Evolutionary conservation across 208 protist genomes (phyloP).

Genomic region (Crithidia bombi): DNA sequence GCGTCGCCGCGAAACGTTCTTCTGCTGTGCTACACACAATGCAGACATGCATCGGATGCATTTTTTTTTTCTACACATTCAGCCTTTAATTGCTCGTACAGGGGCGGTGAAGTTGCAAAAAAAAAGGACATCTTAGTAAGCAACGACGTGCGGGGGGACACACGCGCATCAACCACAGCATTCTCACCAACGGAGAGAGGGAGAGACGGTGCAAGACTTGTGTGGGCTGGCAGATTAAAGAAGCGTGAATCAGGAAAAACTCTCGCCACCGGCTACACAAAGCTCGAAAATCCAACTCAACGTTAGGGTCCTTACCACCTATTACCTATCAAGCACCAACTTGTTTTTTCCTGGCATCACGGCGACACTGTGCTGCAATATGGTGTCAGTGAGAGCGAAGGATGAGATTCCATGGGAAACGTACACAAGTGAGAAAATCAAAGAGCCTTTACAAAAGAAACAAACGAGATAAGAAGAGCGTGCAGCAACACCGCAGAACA

Average conservation of each 20-base stretch:
- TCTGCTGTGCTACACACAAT: too few species aligned
- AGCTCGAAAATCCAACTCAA: too few species aligned
- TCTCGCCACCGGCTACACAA: too few species aligned
- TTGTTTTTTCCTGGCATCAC: background rate
- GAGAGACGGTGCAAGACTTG: too few species aligned
- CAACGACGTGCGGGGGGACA: background rate
- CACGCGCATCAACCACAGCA: background rate
- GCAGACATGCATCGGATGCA: too few species aligned
- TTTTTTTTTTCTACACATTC: too few species aligned
- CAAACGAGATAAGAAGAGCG: background rate
- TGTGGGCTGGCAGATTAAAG: background rate
- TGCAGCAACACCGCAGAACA: background rate
- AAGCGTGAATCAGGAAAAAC: too few species aligned
- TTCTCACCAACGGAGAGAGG: background rate
- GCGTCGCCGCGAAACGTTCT: too few species aligned
- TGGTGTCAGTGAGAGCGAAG: background rate
- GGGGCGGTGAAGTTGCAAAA: background rate
- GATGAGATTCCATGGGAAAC: background rate
- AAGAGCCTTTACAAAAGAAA: background rate
- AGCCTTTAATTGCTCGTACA: background rate
- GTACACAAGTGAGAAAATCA: background rate
- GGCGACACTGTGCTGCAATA: background rate
- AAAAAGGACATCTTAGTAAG: background rate
- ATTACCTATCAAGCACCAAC: background rate
- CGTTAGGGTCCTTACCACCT: too few species aligned